Base-by-base conservation (phyloP, 768 basidiomycete species). In the Chalciporus sphaerocephalus region DNA sequence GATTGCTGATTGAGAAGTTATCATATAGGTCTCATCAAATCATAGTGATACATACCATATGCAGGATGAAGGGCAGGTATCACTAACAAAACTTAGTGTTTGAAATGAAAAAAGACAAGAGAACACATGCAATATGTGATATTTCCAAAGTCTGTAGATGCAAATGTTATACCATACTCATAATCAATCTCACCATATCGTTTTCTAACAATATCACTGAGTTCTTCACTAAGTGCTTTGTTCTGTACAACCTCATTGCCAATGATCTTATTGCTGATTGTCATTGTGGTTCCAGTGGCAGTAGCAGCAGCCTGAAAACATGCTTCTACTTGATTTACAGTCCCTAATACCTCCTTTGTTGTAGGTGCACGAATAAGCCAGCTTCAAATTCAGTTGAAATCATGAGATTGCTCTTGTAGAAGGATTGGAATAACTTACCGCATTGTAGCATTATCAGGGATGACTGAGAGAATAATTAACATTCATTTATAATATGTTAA, bases 141-240 rank as follows among this genome's bases (percentile, higher is more conserved):
- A 58, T 89, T 87, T 20, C 63, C 63, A 52, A 92, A 91, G 60
- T 91, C 89, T 3, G 89, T 91, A 5, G 87, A 91, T 11, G 86
- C 88, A 36, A 74, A 74, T 5, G 69, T 66, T 54, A 85, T 85
- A 35, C 87, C 82, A 74, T 78, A 81, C 48, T 77, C 74, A 55
- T 81, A 77, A 58, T 85, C 81, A 44, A 85, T 71, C 3, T 65
- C 64, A 0, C 83, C 85, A 47, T 81, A 85, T 44, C 78, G 78
- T 49, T 76, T 80, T 15, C 73, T 65, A 25, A 80, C 73, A 30
- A 86, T 71, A 38, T 76, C 74, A 0, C 78, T 79, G 24, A 87
- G 81, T 57, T 85, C 84, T 12, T 70, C 73, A 81, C 86, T 75
- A 7, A 89, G 70, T 1, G 72, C 75, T 46, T 74, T 72, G 56